phyloP scores from a whole-genome alignment of 305 asterid genomes.

The Fraxinus platypoda region DNA sequence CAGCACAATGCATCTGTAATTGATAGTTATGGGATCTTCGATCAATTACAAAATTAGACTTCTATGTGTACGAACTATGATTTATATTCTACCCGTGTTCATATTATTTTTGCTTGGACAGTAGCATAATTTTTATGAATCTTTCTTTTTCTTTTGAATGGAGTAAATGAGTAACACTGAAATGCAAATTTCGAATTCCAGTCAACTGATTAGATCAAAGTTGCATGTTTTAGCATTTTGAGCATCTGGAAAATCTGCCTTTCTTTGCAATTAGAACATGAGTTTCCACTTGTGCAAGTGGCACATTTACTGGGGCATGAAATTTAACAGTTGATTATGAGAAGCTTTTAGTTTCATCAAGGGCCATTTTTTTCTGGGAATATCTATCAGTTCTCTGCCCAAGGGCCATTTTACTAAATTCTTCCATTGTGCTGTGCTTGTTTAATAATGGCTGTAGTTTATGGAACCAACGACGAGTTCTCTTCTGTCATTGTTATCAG shows the following conservation, averaged over 20 bases:
- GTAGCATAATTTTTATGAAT: neutral
- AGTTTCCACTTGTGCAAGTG: neutral
- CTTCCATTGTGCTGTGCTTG: neutral
- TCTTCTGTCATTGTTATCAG: too few species aligned
- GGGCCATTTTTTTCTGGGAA: neutral
- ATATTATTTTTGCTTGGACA: neutral
- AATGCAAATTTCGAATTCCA: neutral
- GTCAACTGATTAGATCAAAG: neutral
- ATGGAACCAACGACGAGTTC: neutral
- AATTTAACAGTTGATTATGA: neutral
- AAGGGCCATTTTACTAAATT: neutral
- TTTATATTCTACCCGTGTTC: neutral
- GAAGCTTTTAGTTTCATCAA: neutral
- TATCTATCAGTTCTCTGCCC: neutral
- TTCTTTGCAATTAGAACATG: neutral
- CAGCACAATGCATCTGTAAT: neutral
- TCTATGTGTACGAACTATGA: neutral
- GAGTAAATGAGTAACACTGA: neutral
- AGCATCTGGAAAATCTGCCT: neutral
- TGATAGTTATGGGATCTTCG: neutral
- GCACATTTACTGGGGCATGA: neutral
- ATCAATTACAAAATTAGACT: neutral
- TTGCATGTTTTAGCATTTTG: neutral
- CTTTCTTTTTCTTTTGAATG: neutral
- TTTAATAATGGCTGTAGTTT: neutral